A percentile compares a stretch with the other conserved stretches of the same genome.
phyloP scores from a whole-genome alignment of 805 yeast genomes.

The Saitoella complicata region DNA sequence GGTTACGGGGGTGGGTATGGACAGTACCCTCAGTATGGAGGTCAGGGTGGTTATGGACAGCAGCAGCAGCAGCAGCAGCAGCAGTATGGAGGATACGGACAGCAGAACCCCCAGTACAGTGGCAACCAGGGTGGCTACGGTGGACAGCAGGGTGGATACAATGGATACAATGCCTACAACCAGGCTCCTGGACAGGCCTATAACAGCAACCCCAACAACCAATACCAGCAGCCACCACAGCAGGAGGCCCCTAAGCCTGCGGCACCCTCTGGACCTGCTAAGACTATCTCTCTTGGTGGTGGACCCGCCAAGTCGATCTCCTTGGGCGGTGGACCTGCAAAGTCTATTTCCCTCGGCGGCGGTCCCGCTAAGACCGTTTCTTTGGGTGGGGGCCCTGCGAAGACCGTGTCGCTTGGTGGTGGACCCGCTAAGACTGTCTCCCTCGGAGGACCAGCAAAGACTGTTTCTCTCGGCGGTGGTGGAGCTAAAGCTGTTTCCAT shows the following conservation, averaged over 20 bases:
- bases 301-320: conserved; percentile 1
- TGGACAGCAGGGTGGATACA: neutral
- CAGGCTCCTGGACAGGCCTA: conserved; percentile 4
- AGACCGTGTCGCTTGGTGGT: conserved; percentile 6
- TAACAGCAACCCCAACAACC: neutral
- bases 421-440: conserved; percentile 1
- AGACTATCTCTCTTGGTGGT: conserved; percentile 6
- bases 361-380: conserved; percentile 2
- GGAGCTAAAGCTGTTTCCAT: conserved; percentile 1
- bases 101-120: conserved; percentile 1
- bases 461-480: neutral
- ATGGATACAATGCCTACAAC: conserved; percentile 13
- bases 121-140: neutral
- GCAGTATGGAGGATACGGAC: conserved; percentile 5
- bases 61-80: conserved; percentile 5
- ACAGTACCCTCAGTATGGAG: conserved; percentile 7
- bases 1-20: conserved; percentile 5
- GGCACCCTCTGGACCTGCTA: conserved; percentile 4
- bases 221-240: conserved; percentile 6
- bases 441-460: conserved; percentile 12
- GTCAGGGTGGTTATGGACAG: neutral
- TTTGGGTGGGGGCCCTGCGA: conserved; percentile 7
- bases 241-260: conserved; percentile 6
- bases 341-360: conserved; percentile 6
- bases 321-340: conserved; percentile 2